Evolutionary conservation across 2,329 filamentous ascomycete species (phyloP), one percentile per base, ranked within the genome.

Genomic region (Venturia effusa): DNA sequence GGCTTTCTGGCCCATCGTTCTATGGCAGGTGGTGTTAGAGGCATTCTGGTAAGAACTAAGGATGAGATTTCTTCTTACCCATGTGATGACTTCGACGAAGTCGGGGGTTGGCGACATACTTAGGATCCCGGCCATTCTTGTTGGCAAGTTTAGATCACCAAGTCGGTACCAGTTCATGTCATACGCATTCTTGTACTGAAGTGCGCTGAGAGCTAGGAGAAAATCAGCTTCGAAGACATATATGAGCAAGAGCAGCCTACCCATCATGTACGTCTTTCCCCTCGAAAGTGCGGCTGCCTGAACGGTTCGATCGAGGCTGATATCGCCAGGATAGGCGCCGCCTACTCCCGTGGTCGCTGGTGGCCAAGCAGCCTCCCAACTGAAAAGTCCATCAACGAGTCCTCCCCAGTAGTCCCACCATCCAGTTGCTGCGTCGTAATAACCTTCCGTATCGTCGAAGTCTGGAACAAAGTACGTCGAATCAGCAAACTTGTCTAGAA

Each of bases 321-420:
- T 70, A 51, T 73, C 73, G 4, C 66, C 66, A 17, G 69, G 68
- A 30, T 60, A 65, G 1, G 45, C 65, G 39, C 71, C 68, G 24
- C 67, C 68, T 2, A 60, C 19, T 7, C 39, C 55, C 1, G 51
- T 19, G 3, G 1, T 34, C 13, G 24, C 30, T 2, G 43, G 43
- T 34, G 74, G 73, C 75, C 75, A 76, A 30, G 72, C 68, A 1
- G 72, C 70, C 67, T 76, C 74, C 75, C 75, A 76, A 67, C 69
- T 75, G 64, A 75, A 75, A 4, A 75, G 66, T 10, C 74, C 74
- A 62, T 76, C 73, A 19, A 76, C 61, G 1, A 70, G 67, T 61
- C 66, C 67, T 34, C 68, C 68, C 72, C 74, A 76, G 40, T 68
- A 68, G 32, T 68, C 61, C 66, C 72, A 71, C 66, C 70, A 74